Conservation (phyloP, 139 green algal genomes). For the Pseudopediastrum boryanum region DNA sequence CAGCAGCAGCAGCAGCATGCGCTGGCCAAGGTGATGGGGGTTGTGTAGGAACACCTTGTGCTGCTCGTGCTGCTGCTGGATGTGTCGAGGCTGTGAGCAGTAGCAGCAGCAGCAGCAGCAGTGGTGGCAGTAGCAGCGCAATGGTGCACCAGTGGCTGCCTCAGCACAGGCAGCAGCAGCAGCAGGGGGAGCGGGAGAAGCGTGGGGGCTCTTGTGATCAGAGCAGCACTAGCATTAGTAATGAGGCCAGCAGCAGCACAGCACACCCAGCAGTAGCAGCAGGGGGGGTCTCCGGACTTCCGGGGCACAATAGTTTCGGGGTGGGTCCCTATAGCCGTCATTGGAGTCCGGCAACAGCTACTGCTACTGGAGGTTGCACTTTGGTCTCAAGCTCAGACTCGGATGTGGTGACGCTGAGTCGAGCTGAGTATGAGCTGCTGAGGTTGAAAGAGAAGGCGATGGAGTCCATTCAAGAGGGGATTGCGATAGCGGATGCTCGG, state of each 20-base stretch:
- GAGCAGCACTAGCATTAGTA: conserved; percentile 1
- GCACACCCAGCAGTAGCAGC: not conserved
- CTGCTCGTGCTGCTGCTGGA: no score
- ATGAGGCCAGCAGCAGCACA: conserved; percentile 15
- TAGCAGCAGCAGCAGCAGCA: no score
- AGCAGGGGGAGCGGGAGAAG: conserved; percentile 22
- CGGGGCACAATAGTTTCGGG: no score
- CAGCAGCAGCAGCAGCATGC: not conserved
- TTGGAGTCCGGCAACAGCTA: no score
- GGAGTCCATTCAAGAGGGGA: conserved; percentile 76
- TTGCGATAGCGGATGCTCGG: conserved; percentile 78
- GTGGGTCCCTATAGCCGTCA: no score
- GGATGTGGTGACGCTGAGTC: conserved; percentile 53
- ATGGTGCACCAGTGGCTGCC: no score
- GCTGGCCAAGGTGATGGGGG: no score
- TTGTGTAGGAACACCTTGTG: no score
- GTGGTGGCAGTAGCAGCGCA: no score
- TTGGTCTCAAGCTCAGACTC: no score
- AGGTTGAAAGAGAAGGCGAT: conserved; percentile 80
- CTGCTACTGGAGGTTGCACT: no score
- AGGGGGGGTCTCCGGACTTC: not conserved
- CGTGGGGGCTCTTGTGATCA: not conserved
- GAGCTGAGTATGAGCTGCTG: conserved; percentile 69
- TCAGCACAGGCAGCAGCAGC: conserved; percentile 4
- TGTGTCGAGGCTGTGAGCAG: no score